Conservation (phyloP, 345 rosid genomes). For the Pelargonium nanum region DNA sequence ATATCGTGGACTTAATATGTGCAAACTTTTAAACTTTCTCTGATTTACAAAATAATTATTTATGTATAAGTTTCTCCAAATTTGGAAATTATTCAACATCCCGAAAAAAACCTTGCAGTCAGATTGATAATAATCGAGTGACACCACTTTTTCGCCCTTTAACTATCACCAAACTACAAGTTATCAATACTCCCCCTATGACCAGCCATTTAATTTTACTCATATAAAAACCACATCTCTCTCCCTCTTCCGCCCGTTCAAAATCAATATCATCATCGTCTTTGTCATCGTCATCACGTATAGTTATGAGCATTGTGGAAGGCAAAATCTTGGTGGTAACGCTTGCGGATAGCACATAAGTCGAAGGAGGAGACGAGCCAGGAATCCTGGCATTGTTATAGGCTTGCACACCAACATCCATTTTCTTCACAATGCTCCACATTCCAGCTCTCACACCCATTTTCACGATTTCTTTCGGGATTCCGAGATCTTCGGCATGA, state of each 20-base stretch:
- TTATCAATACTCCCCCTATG: constrained; percentile 11
- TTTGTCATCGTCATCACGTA: neutral
- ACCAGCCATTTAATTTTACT: constrained; percentile 8
- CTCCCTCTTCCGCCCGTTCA: no score
- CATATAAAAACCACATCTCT: neutral
- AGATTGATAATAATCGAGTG: no score
- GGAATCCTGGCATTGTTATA: constrained; percentile 7
- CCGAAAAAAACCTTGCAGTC: no score
- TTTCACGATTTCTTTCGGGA: constrained; percentile 12
- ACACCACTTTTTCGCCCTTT: no score
- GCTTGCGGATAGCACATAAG: constrained; percentile 7
- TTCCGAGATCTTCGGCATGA: constrained; percentile 15
- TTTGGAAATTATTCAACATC: no score
- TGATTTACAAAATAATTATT: no score
- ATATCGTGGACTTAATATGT: no score
- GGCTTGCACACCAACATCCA: constrained; percentile 7
- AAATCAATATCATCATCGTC: no score
- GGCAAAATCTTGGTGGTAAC: constrained; percentile 6
- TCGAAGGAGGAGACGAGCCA: constrained; percentile 1
- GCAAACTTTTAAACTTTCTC: no score
- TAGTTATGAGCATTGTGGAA: neutral
- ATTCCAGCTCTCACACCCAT: constrained; percentile 12
- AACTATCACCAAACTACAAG: no score
- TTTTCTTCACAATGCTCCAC: constrained; percentile 13
- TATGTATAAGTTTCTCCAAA: no score